Evolutionary conservation across 164 flowering plant species (phyloP), one percentile per base, ranked within the genome.

Genomic region (Aristolochia californica): DNA sequence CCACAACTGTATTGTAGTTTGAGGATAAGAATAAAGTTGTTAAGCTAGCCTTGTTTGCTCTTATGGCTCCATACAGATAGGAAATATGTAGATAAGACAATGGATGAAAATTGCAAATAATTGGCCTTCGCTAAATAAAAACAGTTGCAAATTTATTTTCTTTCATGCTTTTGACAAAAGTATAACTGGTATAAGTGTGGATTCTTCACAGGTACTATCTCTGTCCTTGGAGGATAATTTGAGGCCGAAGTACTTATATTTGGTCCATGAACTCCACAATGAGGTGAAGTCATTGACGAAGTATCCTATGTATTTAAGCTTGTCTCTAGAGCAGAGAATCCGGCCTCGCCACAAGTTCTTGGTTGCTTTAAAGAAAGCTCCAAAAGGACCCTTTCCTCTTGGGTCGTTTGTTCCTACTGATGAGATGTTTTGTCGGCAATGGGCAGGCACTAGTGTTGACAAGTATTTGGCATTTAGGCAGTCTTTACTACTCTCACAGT

Each of bases 311-410:
- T 91, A 91, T 72, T 69, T 91, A 38, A 91, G 96, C 81, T 76
- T 87, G 75, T 91, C 98, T 48, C 70, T 91, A 51, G 94, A 88
- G 62, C 93, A 88, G 73, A 81, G 98, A 75, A 91, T 91, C 53
- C 87, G 95, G n/a, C 98, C 98, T 59, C 88, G 95, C 23, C 98
- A 91, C 64, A 76, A 79, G 59, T 91, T 88, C 72, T 68, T 91
- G 77, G 91, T 84, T 71, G 59, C 81, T 48, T 71, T 91, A 22
- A 91, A 85, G 74, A 91, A 85, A 82, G 96, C 84, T 60, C 95
- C 95, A 13, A 81, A 80, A 61, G 96, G 98, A 12, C 98, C 98
- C 52, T 88, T 91, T 68, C 98, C 96, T 66, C 83, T 91, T 52
- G 78, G 95, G 63, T 84, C 86, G 44, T 74, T 88, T 1, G 82